Evolutionary conservation across 768 basidiomycete species (phyloP), one percentile per base, ranked within the genome.

Genomic region (Baorangia bicolor): DNA sequence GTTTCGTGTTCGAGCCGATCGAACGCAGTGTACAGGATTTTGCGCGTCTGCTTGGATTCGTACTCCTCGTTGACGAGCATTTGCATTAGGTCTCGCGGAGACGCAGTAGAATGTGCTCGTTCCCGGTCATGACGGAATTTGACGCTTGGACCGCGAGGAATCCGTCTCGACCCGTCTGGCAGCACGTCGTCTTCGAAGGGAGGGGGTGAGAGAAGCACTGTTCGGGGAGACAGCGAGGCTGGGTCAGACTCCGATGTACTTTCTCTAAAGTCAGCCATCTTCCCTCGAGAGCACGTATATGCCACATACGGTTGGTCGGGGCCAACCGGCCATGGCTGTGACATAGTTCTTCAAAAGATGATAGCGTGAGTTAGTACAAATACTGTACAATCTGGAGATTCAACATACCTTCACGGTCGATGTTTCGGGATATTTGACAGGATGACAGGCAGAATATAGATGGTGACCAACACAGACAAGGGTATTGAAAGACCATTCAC

Each of bases 11-110:
- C 74, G 44, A 78, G 65, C 34, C 77, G 67, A 14, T 77, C 75
- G 3, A 74, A 72, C 5, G 73, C 72, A 1, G 67, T 57, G 39
- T 73, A 69, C 6, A 79, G 58, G 20, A 71, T 57, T 51, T 73
- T 75, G 59, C 76, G 74, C 45, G 74, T 66, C 54, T 75, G 71
- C n/a, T 68, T 69, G 16, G 67, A 60, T 46, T 79, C 75, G 49
- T 75, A 74, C 47, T 79, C 77, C 23, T 76, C 76, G 49, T 58
- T 70, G 35, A 79, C 66, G 28, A 78, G 68, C 30, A 76, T 57
- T 2, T 59, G 52, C 41, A 77, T 33, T 4, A 77, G 58, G 35
- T 74, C 72, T 2, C 61, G 63, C 0, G 60, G 31, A 5, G 73
- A 67, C 7, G 67, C 57, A 20, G 64, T 59, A 2, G 71, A 70